A percentile compares a stretch with the other conserved stretches of the same genome.
phyloP scores from a whole-genome alignment of 805 yeast genomes.

The Huiozyma sinensis region DNA sequence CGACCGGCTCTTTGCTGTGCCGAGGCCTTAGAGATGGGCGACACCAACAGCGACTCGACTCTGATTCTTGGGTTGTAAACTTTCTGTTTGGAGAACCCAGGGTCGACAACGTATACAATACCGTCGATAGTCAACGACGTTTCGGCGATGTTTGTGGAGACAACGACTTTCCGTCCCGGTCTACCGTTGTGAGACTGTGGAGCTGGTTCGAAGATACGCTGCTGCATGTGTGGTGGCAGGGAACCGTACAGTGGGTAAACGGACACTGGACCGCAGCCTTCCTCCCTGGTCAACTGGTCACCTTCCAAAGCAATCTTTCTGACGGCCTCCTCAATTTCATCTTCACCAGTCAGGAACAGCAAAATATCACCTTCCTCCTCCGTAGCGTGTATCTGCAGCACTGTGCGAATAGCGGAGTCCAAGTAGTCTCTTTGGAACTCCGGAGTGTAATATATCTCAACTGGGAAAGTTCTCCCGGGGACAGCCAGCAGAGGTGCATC shows the following conservation, averaged over 20 bases:
- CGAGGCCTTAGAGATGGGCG: constrained; percentile 93
- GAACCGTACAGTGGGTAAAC: constrained; percentile 96
- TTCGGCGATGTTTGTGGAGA: constrained; percentile 94
- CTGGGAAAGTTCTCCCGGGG: constrained; percentile 97
- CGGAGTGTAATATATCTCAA: constrained; percentile 92
- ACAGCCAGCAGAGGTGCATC: constrained; percentile 92
- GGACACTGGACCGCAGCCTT: constrained; percentile 75
- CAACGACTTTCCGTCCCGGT: constrained; percentile 91
- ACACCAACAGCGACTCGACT: constrained; percentile 86
- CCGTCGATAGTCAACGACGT: constrained; percentile 97
- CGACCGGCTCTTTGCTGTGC: constrained; percentile 99
- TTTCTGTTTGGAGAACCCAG: constrained; percentile 94
- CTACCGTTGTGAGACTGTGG: constrained; percentile 64
- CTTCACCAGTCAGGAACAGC: constrained; percentile 89
- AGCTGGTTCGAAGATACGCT: constrained; percentile 85
- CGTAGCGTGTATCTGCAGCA: constrained; percentile 91
- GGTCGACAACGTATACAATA: constrained; percentile 92
- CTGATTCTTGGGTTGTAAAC: constrained; percentile 94
- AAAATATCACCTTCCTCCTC: constrained; percentile 89
- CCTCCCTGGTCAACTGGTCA: constrained; percentile 81
- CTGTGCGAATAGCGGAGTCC: constrained; percentile 92
- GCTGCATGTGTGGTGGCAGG: constrained; percentile 91
- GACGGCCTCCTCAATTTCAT: constrained; percentile 95
- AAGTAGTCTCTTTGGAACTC: constrained; percentile 91
- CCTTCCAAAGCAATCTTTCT: constrained; percentile 79